phyloP scores from a whole-genome alignment of 805 yeast genomes.

The Hanseniaspora occidentalis region DNA sequence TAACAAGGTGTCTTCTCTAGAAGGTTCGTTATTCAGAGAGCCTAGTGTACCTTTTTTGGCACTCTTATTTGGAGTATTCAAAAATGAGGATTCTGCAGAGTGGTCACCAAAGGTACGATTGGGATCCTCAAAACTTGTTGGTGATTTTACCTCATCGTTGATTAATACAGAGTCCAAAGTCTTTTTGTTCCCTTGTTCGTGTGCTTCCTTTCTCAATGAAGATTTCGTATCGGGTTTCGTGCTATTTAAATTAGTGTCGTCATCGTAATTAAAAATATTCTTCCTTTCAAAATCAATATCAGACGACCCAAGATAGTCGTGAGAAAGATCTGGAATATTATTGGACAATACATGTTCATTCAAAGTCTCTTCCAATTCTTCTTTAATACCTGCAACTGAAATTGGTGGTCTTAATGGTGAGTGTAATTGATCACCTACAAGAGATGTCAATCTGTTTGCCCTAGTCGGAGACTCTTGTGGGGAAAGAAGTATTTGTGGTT shows the following conservation, averaged over 20 bases:
- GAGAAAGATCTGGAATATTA: background rate
- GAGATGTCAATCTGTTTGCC: slow-evolving; percentile 19
- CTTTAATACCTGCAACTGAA: slow-evolving; percentile 4
- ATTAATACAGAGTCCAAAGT: too few relatives aligned
- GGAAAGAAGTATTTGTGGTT: background rate
- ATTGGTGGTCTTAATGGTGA: slow-evolving; percentile 19
- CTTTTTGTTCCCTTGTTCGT: too few relatives aligned
- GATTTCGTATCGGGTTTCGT: background rate
- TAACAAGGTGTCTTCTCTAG: background rate
- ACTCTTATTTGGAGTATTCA: background rate
- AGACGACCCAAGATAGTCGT: slow-evolving; percentile 1
- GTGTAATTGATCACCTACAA: slow-evolving; percentile 22
- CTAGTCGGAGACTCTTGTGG: slow-evolving; percentile 8
- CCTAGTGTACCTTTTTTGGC: background rate
- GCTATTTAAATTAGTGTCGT: background rate
- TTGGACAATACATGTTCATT: background rate
- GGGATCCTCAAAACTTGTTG: too few relatives aligned
- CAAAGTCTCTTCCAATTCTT: slow-evolving; percentile 1
- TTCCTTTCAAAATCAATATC: slow-evolving; percentile 3
- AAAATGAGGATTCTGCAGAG: background rate
- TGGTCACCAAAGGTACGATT: too few relatives aligned
- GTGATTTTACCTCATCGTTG: too few relatives aligned
- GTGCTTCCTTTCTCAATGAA: background rate
- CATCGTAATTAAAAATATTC: background rate
- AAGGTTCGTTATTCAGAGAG: background rate